Conservation (phyloP, 2,329 filamentous ascomycete genomes). For the Coleophoma eucalyptorum region DNA sequence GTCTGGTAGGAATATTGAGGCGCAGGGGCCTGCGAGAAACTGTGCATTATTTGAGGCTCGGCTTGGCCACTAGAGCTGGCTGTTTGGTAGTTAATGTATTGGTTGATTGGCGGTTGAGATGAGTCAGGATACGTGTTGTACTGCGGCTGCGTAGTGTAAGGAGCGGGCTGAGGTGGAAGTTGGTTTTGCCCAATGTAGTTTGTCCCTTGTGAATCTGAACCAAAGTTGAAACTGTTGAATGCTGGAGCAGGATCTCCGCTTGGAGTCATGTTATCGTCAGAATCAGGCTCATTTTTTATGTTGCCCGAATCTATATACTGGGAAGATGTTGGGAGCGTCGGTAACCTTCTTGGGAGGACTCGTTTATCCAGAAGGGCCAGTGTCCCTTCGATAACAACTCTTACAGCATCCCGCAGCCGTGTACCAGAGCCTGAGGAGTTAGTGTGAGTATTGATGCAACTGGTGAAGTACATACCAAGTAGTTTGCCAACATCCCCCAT, state of each 20-base stretch:
- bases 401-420: slow-evolving; percentile 42
- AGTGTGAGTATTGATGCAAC: neutral
- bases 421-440: slow-evolving; percentile 37
- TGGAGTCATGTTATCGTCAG: neutral
- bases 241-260: too few relatives aligned
- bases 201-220: neutral
- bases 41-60: neutral
- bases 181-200: neutral
- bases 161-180: neutral
- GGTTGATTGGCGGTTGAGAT: neutral
- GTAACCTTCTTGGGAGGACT: slow-evolving; percentile 32
- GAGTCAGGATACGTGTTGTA: neutral
- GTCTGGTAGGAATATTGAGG: too few relatives aligned
- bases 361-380: slow-evolving; percentile 39
- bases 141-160: neutral
- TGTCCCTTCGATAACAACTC: slow-evolving; percentile 42
- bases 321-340: neutral
- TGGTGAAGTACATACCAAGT: slow-evolving; percentile 50
- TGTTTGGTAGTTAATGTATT: neutral
- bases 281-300: neutral
- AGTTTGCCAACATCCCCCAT: slow-evolving; percentile 62
- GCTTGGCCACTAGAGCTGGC: neutral
- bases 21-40: neutral
- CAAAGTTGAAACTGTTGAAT: neutral
- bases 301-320: neutral